A percentile compares a stretch with the other conserved stretches of the same genome.
phyloP scores from a whole-genome alignment of 768 basidiomycete genomes.

The Rhodotorula diobovata region DNA sequence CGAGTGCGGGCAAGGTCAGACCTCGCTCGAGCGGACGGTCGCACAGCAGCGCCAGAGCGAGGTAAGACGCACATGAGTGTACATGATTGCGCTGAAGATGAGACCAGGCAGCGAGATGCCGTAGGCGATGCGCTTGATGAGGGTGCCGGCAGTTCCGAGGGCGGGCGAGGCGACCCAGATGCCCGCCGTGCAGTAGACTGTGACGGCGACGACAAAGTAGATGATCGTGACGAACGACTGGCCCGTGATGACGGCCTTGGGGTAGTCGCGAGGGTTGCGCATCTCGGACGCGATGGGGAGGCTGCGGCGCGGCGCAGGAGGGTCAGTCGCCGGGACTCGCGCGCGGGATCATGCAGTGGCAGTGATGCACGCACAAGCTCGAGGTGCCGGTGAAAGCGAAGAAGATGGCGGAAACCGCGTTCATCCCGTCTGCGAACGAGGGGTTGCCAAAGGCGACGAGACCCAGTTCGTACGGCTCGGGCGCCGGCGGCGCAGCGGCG shows the following conservation, averaged over 20 bases:
- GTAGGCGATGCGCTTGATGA: conserved; percentile 41
- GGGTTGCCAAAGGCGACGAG: conserved; percentile 32
- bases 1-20: too few relatives aligned
- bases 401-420: conserved; percentile 45
- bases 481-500: conserved; percentile 38
- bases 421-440: conserved; percentile 43
- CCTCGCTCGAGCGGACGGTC: neutral
- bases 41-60: neutral
- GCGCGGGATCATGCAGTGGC: neutral
- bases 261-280: conserved; percentile 45
- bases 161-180: conserved; percentile 44
- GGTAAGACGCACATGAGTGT: neutral
- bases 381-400: conserved; percentile 40
- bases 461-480: conserved; percentile 39
- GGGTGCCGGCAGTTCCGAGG: conserved; percentile 43
- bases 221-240: conserved; percentile 11
- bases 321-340: neutral
- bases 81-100: conserved; percentile 7
- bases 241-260: conserved; percentile 40
- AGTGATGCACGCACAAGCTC: neutral
- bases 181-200: conserved; percentile 35
- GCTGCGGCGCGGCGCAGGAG: neutral
- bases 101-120: conserved; percentile 41
- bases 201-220: conserved; percentile 41
- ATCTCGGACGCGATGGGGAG: conserved; percentile 47